These are phyloP conservation scores for Parafenestella ontariensis DNA, from an alignment of 2,329 filamentous ascomycete genomes.

Conservation along the genomic window DNA sequence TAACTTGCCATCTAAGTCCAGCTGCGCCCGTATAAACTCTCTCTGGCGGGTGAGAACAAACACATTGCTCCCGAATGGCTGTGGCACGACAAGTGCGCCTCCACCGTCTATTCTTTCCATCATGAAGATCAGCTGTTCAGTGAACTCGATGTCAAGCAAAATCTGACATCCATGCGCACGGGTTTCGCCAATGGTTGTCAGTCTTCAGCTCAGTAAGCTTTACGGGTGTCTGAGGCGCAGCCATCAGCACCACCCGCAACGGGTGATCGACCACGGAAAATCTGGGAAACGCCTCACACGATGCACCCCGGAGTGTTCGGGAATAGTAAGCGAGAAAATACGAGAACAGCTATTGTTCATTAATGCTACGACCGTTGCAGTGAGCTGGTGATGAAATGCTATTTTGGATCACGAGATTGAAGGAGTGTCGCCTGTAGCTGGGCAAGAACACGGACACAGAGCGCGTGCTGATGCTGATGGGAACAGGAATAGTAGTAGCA, in stretches of 20 bases:
- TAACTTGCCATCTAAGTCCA: neutral
- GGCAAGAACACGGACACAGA: neutral
- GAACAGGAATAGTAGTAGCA: neutral
- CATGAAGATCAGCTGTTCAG: neutral
- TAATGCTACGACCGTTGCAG: neutral
- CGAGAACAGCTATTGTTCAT: neutral
- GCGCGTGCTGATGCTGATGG: neutral
- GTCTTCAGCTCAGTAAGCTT: neutral
- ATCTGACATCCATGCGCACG: neutral
- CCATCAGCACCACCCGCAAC: constrained; percentile 1
- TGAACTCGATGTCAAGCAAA: neutral
- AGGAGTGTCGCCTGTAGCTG: neutral
- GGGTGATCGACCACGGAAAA: neutral
- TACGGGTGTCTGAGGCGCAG: constrained; percentile 1
- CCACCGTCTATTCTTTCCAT: neutral
- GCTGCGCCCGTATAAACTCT: neutral
- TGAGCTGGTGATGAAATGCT: neutral
- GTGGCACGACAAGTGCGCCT: neutral
- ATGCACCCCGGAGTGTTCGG: neutral
- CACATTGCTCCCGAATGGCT: neutral
- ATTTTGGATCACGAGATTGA: constrained; percentile 1
- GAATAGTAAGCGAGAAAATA: neutral
- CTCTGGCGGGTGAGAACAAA: no score
- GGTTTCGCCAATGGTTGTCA: neutral
- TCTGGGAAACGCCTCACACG: neutral